Conservation (phyloP, 148 eudicot genomes). For the Arctostaphylos glauca region DNA sequence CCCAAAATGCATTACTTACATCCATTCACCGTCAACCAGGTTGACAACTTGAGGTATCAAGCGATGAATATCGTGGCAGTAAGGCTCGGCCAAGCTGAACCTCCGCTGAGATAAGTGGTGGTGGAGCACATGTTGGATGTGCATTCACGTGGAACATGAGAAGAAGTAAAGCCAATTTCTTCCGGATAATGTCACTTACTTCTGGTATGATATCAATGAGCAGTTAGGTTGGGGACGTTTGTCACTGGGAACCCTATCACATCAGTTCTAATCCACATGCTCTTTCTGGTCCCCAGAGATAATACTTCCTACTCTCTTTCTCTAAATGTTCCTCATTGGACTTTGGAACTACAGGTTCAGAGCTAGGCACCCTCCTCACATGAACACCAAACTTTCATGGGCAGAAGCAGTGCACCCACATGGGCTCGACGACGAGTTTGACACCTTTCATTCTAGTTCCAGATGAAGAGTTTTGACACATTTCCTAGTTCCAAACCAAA, state of each 20-base stretch:
- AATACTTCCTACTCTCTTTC: slow-evolving; percentile 40
- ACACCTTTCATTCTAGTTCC: no score
- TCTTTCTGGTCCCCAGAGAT: slow-evolving; percentile 43
- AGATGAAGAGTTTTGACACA: no score
- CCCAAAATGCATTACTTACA: slow-evolving; percentile 45
- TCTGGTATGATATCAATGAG: slow-evolving; percentile 29
- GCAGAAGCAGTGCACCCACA: slow-evolving; percentile 37
- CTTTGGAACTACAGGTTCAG: slow-evolving; percentile 40
- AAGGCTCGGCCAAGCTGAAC: slow-evolving; percentile 38
- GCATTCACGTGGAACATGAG: slow-evolving; percentile 51
- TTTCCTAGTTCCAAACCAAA: slow-evolving; percentile 35
- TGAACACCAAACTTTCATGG: slow-evolving; percentile 43
- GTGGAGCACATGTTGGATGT: slow-evolving; percentile 45
- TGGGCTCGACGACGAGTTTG: slow-evolving; percentile 45
- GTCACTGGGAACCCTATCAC: slow-evolving; percentile 39
- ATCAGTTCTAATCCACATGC: slow-evolving; percentile 35
- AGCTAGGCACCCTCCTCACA: slow-evolving; percentile 40
- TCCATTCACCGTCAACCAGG: slow-evolving; percentile 47
- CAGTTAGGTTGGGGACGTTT: slow-evolving; percentile 33
- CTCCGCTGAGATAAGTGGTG: slow-evolving; percentile 38
- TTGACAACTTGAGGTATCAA: slow-evolving; percentile 38
- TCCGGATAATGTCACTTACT: slow-evolving; percentile 35
- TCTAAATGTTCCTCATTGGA: no score
- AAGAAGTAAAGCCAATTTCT: slow-evolving; percentile 49
- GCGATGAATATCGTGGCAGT: slow-evolving; percentile 39